phyloP scores from a whole-genome alignment of 2,329 filamentous ascomycete genomes.

The Tolypocladium pustulatum region DNA sequence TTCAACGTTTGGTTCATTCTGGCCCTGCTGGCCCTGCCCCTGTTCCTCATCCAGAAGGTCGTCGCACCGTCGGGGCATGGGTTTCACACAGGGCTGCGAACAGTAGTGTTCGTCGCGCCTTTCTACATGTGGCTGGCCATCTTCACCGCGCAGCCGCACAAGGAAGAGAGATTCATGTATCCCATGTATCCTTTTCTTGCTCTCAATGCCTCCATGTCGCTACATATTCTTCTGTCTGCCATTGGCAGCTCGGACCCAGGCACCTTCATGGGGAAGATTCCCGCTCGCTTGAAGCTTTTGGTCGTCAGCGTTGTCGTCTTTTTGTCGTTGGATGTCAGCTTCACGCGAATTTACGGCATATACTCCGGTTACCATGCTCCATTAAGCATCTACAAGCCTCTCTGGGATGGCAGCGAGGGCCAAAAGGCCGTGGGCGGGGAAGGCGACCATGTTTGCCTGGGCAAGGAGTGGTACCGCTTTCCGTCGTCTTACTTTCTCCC shows the following conservation, averaged over 20 bases:
- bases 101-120: slow-evolving; percentile 66
- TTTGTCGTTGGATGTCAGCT: slow-evolving; percentile 52
- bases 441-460: slow-evolving; percentile 72
- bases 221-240: slow-evolving; percentile 70
- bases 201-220: slow-evolving; percentile 74
- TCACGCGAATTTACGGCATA: slow-evolving; percentile 65
- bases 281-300: slow-evolving; percentile 62
- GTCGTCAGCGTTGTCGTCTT: slow-evolving; percentile 51
- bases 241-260: slow-evolving; percentile 61
- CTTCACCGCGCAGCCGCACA: slow-evolving; percentile 88
- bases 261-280: slow-evolving; percentile 59
- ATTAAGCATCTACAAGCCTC: slow-evolving; percentile 55
- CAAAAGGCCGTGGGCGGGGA: slow-evolving; percentile 36
- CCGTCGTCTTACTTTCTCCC: slow-evolving; percentile 89
- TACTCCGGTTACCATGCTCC: slow-evolving; percentile 79
- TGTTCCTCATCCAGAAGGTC: slow-evolving; percentile 64
- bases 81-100: slow-evolving; percentile 61
- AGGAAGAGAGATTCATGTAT: slow-evolving; percentile 98
- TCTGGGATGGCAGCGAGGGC: slow-evolving; percentile 44
- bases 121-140: slow-evolving; percentile 94
- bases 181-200: slow-evolving; percentile 85
- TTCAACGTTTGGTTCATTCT: slow-evolving; percentile 92
- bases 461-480: slow-evolving; percentile 98
- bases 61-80: slow-evolving; percentile 50
- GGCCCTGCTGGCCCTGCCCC: slow-evolving; percentile 61